phyloP scores from a whole-genome alignment of 2,329 filamentous ascomycete genomes.

The Dendrostoma leiphaemia region DNA sequence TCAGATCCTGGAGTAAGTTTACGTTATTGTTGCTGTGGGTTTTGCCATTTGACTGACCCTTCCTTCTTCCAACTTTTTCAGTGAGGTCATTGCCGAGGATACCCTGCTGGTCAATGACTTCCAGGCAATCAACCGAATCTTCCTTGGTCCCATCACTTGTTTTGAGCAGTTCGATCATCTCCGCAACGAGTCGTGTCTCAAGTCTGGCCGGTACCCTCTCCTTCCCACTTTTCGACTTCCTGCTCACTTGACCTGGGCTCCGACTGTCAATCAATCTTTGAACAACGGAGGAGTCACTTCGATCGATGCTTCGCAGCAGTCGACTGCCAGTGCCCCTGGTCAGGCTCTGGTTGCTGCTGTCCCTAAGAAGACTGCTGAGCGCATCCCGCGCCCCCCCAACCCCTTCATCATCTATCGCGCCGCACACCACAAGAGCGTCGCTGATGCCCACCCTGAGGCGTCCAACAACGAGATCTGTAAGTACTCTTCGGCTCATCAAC shows the following conservation, averaged over 20 bases:
- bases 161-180: constrained; percentile 12
- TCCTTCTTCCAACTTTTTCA: not conserved
- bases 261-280: not conserved
- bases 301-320: not conserved
- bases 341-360: not conserved
- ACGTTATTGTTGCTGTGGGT: not conserved
- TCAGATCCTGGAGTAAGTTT: not conserved
- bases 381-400: constrained; percentile 37
- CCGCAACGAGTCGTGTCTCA: not conserved
- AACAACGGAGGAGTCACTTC: not conserved
- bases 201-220: not conserved
- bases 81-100: not conserved
- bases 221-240: not conserved
- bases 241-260: constrained; percentile 16
- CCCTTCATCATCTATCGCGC: constrained; percentile 42
- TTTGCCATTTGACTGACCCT: not conserved
- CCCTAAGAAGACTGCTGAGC: constrained; percentile 15
- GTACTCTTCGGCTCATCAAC: constrained; percentile 14
- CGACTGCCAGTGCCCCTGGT: not conserved
- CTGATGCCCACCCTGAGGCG: constrained; percentile 32
- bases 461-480: constrained; percentile 43
- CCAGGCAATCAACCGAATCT: not conserved
- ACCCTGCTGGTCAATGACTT: not conserved
- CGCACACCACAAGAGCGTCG: constrained; percentile 34
- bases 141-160: constrained; percentile 5